Percentiles rank a stretch among this genome's conserved stretches.
Conservation (phyloP, 2,329 filamentous ascomycete species). For the Pseudocercospora eumusae region DNA sequence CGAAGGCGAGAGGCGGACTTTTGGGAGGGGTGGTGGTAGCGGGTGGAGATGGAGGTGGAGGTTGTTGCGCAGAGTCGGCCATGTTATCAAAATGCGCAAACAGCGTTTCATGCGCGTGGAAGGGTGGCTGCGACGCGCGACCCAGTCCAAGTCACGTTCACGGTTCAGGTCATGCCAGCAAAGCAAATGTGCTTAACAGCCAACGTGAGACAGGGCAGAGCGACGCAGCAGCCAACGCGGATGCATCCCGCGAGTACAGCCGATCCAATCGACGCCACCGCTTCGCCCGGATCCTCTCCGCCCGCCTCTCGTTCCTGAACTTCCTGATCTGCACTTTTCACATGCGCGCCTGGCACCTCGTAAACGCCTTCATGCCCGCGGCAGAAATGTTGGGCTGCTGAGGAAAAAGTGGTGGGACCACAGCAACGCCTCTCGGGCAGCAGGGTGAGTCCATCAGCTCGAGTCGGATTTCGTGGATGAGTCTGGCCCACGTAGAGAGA, state of each 20-base stretch:
- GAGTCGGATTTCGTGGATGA: not conserved
- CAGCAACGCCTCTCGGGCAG: not conserved
- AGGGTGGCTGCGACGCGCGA: not conserved
- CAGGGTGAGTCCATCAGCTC: not conserved
- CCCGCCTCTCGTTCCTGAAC: constrained; percentile 1
- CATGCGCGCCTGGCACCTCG: not conserved
- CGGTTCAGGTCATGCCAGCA: not conserved
- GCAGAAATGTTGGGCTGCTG: not conserved
- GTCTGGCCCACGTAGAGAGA: not conserved
- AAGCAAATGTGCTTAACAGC: not conserved
- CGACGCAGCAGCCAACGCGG: not conserved
- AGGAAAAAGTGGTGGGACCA: not conserved
- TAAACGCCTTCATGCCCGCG: not conserved
- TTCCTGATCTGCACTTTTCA: not conserved
- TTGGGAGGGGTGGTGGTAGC: constrained; percentile 31
- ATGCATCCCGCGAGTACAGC: not conserved
- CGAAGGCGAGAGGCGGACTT: constrained; percentile 42
- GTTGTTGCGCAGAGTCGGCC: constrained; percentile 22
- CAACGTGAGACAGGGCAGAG: not conserved
- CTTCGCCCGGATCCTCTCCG: not conserved
- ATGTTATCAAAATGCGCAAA: constrained; percentile 4
- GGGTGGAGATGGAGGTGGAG: constrained; percentile 22
- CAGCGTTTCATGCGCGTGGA: constrained; percentile 10
- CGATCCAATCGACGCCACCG: not conserved
- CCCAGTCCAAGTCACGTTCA: not conserved